Evolutionary conservation across 2,329 filamentous ascomycete species (phyloP).

Genomic region (Fusarium illudens): DNA sequence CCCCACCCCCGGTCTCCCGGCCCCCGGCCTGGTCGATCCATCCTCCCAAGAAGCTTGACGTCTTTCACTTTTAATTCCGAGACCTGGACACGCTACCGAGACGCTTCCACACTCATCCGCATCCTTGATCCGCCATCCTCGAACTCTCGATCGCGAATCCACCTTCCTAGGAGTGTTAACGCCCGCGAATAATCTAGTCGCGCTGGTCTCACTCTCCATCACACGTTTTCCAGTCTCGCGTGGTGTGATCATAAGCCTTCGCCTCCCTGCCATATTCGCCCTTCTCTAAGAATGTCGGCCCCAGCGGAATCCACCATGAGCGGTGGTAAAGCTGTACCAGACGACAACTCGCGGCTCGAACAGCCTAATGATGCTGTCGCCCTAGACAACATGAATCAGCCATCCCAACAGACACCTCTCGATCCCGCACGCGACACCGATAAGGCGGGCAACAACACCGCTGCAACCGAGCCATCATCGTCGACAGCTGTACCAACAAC

Average conservation of each 20-base stretch:
- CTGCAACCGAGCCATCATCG: slow-evolving; percentile 27
- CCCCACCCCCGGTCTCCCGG: slow-evolving; percentile 41
- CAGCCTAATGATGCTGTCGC: slow-evolving; percentile 50
- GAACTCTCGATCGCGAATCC: slow-evolving; percentile 10
- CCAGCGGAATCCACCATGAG: slow-evolving; percentile 46
- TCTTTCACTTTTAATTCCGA: slow-evolving; percentile 42
- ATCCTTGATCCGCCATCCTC: slow-evolving; percentile 26
- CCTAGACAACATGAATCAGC: slow-evolving; percentile 48
- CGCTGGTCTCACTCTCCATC: slow-evolving; percentile 10
- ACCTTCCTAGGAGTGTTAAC: slow-evolving; percentile 6
- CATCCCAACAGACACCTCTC: slow-evolving; percentile 22
- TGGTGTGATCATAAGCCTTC: slow-evolving; percentile 41
- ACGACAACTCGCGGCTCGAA: slow-evolving; percentile 43
- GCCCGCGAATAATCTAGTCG: slow-evolving; percentile 34
- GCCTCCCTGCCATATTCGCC: slow-evolving; percentile 22
- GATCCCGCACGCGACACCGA: slow-evolving; percentile 27
- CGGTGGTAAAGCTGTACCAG: slow-evolving; percentile 43
- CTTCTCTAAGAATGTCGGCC: slow-evolving; percentile 44
- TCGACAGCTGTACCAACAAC: slow-evolving; percentile 22
- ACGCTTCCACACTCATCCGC: slow-evolving; percentile 25
- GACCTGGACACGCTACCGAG: slow-evolving; percentile 33
- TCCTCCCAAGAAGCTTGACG: slow-evolving; percentile 42
- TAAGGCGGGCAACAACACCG: slow-evolving; percentile 20
- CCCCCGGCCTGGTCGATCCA: slow-evolving; percentile 39
- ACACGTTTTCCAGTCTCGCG: slow-evolving; percentile 26